A percentile compares a stretch with the other conserved stretches of the same genome.
Conservation (phyloP, 306 rosid genomes). For the Rosa persica region DNA sequence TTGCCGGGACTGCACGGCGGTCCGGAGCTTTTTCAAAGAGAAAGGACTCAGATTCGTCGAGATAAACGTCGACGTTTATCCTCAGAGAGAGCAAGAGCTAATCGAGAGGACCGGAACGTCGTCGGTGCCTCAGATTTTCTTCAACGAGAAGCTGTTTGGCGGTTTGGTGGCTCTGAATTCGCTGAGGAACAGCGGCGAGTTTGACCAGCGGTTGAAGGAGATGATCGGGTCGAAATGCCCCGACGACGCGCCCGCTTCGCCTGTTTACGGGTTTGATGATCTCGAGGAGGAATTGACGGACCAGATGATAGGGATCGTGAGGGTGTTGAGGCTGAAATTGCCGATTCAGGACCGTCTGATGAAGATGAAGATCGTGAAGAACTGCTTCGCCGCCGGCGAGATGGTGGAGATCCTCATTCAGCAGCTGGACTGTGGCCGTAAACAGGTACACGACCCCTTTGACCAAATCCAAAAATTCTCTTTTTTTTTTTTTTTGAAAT, state of each 20-base stretch:
- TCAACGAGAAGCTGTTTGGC: conserved; percentile 85
- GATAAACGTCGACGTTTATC: conserved; percentile 86
- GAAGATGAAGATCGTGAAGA: conserved; percentile 72
- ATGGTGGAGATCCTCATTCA: conserved; percentile 63
- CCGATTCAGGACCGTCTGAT: conserved; percentile 76
- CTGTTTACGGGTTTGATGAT: conserved; percentile 66
- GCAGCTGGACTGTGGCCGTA: conserved; percentile 66
- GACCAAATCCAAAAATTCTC: not conserved
- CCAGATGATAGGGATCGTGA: conserved; percentile 51
- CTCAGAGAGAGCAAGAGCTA: conserved; percentile 65
- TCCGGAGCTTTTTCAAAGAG: conserved; percentile 61
- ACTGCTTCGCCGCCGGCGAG: conserved; percentile 75
- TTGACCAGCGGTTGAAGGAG: conserved; percentile 64
- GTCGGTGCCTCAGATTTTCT: conserved; percentile 84
- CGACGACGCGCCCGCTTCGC: conserved; percentile 61
- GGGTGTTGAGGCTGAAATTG: conserved; percentile 55
- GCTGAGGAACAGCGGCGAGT: conserved; percentile 72
- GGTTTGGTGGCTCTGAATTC: conserved; percentile 87
- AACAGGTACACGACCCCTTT: conserved; percentile 48
- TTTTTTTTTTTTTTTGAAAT: not conserved
- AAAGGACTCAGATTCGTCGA: conserved; percentile 62
- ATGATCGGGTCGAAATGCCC: conserved; percentile 46
- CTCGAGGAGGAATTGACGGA: conserved; percentile 44
- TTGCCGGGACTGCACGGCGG: conserved; percentile 90
- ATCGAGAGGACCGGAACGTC: conserved; percentile 53